Percentiles rank a stretch among this genome's conserved stretches.
Conservation (phyloP, 2,329 filamentous ascomycete genomes). For the Thielaviopsis musarum region DNA sequence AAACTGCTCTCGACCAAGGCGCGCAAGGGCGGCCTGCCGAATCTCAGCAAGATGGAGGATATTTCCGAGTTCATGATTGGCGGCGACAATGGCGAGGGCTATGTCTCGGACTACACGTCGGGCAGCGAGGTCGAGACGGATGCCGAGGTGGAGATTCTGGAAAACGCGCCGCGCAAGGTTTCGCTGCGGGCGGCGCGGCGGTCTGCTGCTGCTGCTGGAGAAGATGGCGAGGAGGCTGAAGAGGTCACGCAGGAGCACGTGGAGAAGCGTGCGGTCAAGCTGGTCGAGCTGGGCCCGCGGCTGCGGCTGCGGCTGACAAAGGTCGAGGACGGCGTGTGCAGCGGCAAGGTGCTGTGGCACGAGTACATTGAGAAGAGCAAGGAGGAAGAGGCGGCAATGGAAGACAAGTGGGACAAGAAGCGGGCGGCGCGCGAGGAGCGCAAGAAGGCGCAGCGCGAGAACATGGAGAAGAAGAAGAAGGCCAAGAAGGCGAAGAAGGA, state of each 20-base stretch:
- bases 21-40: conserved; percentile 52
- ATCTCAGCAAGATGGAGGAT: conserved; percentile 79
- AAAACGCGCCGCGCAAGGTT: conserved; percentile 46
- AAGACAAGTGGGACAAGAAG: conserved; percentile 66
- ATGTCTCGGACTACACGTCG: conserved; percentile 69
- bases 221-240: conserved; percentile 20
- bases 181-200: conserved; percentile 20
- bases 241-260: conserved; percentile 32
- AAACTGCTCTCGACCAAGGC: conserved; percentile 48
- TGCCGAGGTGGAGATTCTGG: conserved; percentile 77
- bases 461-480: conserved; percentile 68
- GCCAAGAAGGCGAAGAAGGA: conserved; percentile 23
- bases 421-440: conserved; percentile 68
- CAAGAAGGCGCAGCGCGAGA: conserved; percentile 70
- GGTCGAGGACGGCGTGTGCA: conserved; percentile 85
- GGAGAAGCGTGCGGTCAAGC: conserved; percentile 75
- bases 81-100: conserved; percentile 57
- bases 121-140: conserved; percentile 90
- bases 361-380: conserved; percentile 78
- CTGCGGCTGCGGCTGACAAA: conserved; percentile 83
- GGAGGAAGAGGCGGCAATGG: conserved; percentile 59
- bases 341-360: conserved; percentile 92
- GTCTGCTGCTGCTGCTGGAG: conserved; percentile 23
- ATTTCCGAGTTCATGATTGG: conserved; percentile 91
- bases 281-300: conserved; percentile 81